Conservation (phyloP, 2,329 filamentous ascomycete genomes). For the Fusarium phyllophilum region DNA sequence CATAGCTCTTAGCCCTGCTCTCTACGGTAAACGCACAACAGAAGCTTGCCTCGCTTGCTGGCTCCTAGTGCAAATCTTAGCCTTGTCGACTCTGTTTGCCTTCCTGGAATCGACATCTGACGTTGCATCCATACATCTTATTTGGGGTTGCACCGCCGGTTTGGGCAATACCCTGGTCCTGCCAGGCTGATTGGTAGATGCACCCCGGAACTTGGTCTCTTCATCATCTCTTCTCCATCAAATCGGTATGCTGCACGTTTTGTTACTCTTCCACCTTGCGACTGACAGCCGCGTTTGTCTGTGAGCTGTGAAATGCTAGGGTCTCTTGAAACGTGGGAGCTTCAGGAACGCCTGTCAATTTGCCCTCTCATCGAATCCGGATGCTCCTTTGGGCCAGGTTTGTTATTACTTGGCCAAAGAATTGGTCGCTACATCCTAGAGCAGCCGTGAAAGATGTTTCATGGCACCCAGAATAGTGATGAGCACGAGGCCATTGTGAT, state of each 20-base stretch:
- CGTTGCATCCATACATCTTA: constrained; percentile 35
- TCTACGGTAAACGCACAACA: constrained; percentile 4
- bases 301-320: constrained; percentile 22
- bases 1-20: constrained; percentile 1
- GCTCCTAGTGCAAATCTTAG: constrained; percentile 23
- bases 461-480: constrained; percentile 29
- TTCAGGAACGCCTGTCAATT: constrained; percentile 30
- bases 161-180: constrained; percentile 35
- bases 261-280: constrained; percentile 27
- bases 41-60: constrained; percentile 17
- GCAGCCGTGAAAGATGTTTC: constrained; percentile 21
- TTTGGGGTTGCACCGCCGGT: constrained; percentile 38
- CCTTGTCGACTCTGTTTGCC: constrained; percentile 10
- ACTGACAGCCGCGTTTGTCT: constrained; percentile 30
- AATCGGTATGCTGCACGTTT: constrained; percentile 45
- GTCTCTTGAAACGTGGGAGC: constrained; percentile 42
- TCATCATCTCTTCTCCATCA: constrained; percentile 42
- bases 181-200: constrained; percentile 43
- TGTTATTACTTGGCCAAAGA: constrained; percentile 7
- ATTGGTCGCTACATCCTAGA: constrained; percentile 28
- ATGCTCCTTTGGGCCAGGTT: constrained; percentile 25
- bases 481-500: constrained; percentile 22
- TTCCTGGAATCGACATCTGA: constrained; percentile 39
- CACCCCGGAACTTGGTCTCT: constrained; percentile 36
- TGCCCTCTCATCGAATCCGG: constrained; percentile 10